Percentiles rank a stretch among this genome's conserved stretches.
These are phyloP conservation scores for Pseudogymnoascus sp. DNA, from an alignment of 2,329 filamentous ascomycete species.

Conservation along the genomic window DNA sequence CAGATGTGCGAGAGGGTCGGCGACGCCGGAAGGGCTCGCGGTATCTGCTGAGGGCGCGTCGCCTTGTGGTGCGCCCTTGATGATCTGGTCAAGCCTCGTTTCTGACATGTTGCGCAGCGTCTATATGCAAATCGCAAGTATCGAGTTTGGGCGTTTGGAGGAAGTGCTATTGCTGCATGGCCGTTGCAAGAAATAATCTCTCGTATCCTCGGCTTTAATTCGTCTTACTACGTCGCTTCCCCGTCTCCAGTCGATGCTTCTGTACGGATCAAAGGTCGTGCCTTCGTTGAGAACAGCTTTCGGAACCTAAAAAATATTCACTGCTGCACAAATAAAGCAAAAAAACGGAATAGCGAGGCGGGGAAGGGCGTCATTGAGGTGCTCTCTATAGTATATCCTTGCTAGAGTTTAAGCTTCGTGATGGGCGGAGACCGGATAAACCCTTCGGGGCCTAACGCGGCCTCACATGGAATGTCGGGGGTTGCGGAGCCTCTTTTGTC, in stretches of 20 bases:
- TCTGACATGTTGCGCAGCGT: neutral
- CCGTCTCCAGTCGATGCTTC: neutral
- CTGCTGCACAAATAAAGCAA: neutral
- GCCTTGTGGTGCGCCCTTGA: slow-evolving; percentile 76
- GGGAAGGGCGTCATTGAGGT: neutral
- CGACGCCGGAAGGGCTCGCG: slow-evolving; percentile 31
- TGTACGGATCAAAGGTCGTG: neutral
- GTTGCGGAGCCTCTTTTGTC: neutral
- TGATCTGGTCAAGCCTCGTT: slow-evolving; percentile 59
- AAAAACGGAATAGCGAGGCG: neutral
- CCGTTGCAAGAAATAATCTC: neutral
- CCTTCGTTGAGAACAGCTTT: neutral
- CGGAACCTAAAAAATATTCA: neutral
- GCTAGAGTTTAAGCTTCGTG: slow-evolving; percentile 2
- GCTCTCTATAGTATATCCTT: neutral
- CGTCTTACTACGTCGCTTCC: neutral
- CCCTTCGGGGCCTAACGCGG: neutral
- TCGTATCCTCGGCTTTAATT: neutral
- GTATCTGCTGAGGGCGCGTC: slow-evolving; percentile 35
- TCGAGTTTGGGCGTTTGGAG: neutral
- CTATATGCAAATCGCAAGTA: neutral
- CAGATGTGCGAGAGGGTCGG: slow-evolving; percentile 29
- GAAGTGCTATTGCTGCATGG: slow-evolving; percentile 1
- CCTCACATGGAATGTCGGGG: neutral
- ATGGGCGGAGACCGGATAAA: slow-evolving; percentile 2